Percentiles rank a stretch among this genome's conserved stretches.
Evolutionary conservation across 306 rosid species (phyloP).

Genomic region (Glycine latifolia): DNA sequence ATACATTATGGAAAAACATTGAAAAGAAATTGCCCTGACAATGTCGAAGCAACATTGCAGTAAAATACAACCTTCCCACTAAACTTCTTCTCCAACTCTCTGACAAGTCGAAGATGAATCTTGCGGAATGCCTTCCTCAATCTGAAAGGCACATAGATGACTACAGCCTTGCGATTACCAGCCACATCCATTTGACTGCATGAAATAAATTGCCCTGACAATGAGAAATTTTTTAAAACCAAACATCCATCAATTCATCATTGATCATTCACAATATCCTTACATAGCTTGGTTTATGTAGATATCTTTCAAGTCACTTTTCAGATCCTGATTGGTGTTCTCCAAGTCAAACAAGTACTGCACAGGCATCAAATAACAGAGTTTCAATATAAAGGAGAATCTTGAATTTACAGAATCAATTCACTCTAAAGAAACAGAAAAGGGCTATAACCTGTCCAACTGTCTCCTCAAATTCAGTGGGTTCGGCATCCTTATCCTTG

Average conservation of each 20-base stretch:
- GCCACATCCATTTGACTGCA: conserved; percentile 70
- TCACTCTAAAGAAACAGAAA: background rate
- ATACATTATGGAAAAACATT: background rate
- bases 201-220: background rate
- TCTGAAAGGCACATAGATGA: conserved; percentile 70
- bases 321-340: conserved; percentile 75
- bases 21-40: too few relatives aligned
- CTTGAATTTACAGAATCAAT: background rate
- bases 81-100: conserved; percentile 80
- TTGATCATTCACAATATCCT: conserved; percentile 4
- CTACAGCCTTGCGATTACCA: conserved; percentile 78
- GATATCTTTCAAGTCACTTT: conserved; percentile 79
- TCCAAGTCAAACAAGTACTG: conserved; percentile 82
- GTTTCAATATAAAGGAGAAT: background rate
- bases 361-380: conserved; percentile 20
- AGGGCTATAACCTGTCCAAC: conserved; percentile 66
- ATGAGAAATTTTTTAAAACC: background rate
- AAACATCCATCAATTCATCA: background rate
- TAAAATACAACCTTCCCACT: conserved; percentile 70
- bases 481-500: conserved; percentile 73
- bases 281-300: conserved; percentile 73
- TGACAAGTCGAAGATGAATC: conserved; percentile 72
- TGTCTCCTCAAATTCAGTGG: conserved; percentile 75
- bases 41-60: background rate
- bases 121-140: conserved; percentile 76